phyloP scores from a whole-genome alignment of 139 green algal genomes.

The Chlamydomonas sp. region DNA sequence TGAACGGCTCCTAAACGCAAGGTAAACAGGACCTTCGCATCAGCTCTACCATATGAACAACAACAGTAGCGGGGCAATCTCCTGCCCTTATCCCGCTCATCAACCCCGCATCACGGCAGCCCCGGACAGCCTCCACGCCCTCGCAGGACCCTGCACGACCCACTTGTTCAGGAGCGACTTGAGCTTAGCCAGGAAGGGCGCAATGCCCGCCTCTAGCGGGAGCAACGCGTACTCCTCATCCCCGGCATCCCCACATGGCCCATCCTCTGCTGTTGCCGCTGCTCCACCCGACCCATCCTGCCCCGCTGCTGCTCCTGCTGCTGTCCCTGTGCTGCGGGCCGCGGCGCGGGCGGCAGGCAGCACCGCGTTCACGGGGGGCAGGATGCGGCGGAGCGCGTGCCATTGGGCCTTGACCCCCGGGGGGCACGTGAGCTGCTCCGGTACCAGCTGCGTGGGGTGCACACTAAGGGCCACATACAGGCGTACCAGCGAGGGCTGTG shows the following conservation, averaged over 20 bases:
- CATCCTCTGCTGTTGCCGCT: neutral
- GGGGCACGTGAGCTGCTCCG: neutral
- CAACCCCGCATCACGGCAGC: too few species aligned
- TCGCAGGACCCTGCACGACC: neutral
- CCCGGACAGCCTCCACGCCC: too few species aligned
- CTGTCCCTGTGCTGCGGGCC: neutral
- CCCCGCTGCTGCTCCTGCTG: neutral
- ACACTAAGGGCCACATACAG: constrained; percentile 23
- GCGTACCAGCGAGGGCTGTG: constrained; percentile 12
- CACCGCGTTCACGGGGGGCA: constrained; percentile 27
- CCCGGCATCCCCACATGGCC: neutral
- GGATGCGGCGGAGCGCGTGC: constrained; percentile 21
- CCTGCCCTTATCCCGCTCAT: neutral
- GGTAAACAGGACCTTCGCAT: too few species aligned
- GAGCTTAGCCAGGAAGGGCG: constrained; percentile 34
- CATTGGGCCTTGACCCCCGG: neutral
- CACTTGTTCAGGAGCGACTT: constrained; percentile 30
- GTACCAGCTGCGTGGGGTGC: neutral
- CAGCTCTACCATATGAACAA: too few species aligned
- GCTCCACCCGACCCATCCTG: neutral
- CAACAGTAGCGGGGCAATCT: neutral
- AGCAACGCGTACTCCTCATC: neutral
- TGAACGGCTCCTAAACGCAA: neutral
- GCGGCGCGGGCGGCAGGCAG: neutral
- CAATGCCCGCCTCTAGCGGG: constrained; percentile 14